Conservation (phyloP, 2,329 filamentous ascomycete genomes). For the Colletotrichum endophyticum region DNA sequence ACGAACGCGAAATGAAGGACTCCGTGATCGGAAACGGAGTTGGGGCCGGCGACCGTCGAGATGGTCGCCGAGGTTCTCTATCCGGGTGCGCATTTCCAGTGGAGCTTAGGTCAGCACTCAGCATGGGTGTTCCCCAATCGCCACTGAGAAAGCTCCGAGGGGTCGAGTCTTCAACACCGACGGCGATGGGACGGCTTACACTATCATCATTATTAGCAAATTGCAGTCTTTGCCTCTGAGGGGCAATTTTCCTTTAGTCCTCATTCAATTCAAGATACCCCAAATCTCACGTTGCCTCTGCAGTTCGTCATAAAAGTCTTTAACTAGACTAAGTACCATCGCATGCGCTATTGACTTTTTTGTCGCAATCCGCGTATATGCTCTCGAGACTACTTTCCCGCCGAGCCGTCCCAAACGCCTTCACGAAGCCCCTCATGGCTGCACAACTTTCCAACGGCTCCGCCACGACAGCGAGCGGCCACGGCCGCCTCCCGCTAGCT, state of each 20-base stretch:
- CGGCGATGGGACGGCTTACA: not conserved
- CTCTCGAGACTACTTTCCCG: constrained; percentile 34
- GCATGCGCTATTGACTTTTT: not conserved
- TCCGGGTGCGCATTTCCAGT: constrained; percentile 3
- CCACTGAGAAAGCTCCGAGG: not conserved
- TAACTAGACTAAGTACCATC: not conserved
- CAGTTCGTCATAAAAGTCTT: not conserved
- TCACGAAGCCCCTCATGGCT: constrained; percentile 32
- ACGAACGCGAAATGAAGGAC: not conserved
- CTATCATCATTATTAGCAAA: constrained; percentile 15
- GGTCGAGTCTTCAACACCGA: not conserved
- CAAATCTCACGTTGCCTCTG: not conserved
- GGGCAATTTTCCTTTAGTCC: not conserved
- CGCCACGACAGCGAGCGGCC: not conserved
- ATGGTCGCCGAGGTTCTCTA: constrained; percentile 6
- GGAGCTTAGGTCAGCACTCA: constrained; percentile 20
- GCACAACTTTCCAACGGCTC: constrained; percentile 34
- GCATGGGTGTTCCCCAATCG: not conserved
- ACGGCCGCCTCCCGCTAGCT: constrained; percentile 45
- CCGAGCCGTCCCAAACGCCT: constrained; percentile 32
- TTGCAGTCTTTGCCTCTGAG: not conserved
- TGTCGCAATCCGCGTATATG: constrained; percentile 27
- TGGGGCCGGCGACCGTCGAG: not conserved
- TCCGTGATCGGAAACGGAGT: not conserved
- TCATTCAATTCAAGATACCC: constrained; percentile 1